A percentile compares a stretch with the other conserved stretches of the same genome.
Evolutionary conservation across 352 stramenopile genomes (phyloP).

Genomic region (Phytophthora sansomeana): DNA sequence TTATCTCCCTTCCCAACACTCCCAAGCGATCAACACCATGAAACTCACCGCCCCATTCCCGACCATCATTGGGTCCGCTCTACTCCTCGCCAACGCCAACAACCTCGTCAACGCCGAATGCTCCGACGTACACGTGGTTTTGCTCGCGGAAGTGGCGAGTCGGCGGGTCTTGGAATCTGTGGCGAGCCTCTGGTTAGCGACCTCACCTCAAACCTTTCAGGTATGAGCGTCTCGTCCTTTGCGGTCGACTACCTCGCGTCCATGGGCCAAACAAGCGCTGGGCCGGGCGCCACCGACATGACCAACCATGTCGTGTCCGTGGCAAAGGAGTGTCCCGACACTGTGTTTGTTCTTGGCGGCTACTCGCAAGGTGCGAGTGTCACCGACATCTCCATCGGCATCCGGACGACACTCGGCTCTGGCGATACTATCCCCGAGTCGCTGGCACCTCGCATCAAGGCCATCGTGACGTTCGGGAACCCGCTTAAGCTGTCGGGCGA

Average conservation of each 20-base stretch:
- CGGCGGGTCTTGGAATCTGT: slow-evolving; percentile 37
- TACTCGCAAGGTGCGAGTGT: slow-evolving; percentile 48
- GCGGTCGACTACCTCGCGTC: slow-evolving; percentile 41
- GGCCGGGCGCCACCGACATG: slow-evolving; percentile 43
- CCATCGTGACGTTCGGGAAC: slow-evolving; percentile 47
- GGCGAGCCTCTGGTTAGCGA: slow-evolving; percentile 40
- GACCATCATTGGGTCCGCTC: neutral
- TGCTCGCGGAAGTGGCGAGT: slow-evolving; percentile 44
- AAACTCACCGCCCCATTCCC: slow-evolving; percentile 7
- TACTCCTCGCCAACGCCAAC: neutral
- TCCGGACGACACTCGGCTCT: slow-evolving; percentile 31
- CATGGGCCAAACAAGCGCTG: slow-evolving; percentile 34
- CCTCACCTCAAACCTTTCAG: slow-evolving; percentile 35
- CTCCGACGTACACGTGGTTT: slow-evolving; percentile 20
- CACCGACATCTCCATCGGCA: slow-evolving; percentile 42
- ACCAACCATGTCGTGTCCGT: slow-evolving; percentile 39
- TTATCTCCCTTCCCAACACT: neutral
- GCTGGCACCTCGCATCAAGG: slow-evolving; percentile 38
- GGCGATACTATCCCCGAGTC: slow-evolving; percentile 30
- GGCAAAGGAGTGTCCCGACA: slow-evolving; percentile 39
- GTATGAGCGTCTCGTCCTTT: slow-evolving; percentile 48
- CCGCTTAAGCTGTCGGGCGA: slow-evolving; percentile 35
- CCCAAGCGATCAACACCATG: neutral
- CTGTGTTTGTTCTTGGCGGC: slow-evolving; percentile 33
- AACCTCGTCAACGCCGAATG: neutral